A percentile compares a stretch with the other conserved stretches of the same genome.
These are phyloP conservation scores for Leccinum arenicola DNA, from an alignment of 768 basidiomycete species.

Conservation along the genomic window DNA sequence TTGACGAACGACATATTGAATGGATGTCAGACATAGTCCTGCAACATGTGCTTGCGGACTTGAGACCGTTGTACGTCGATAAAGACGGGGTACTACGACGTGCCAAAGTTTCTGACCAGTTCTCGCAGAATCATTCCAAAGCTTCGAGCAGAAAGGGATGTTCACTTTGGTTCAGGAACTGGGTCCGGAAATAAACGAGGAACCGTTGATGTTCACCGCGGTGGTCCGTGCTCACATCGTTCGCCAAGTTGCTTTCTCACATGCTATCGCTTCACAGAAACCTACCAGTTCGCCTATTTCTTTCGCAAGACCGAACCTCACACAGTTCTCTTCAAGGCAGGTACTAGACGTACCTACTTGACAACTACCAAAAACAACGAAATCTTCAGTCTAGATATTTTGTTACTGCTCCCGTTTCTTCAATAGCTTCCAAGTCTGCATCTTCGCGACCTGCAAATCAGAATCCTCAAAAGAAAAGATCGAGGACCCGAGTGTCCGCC, in stretches of 20 bases:
- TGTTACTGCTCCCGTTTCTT: constrained; percentile 28
- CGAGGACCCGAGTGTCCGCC: constrained; percentile 13
- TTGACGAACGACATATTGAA: constrained; percentile 81
- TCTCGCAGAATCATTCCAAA: constrained; percentile 61
- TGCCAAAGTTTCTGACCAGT: not conserved
- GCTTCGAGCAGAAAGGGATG: constrained; percentile 56
- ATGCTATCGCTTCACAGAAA: constrained; percentile 44
- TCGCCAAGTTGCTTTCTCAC: constrained; percentile 1
- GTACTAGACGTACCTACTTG: not conserved
- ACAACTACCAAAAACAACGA: not conserved
- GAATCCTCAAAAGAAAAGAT: constrained; percentile 18
- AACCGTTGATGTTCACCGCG: constrained; percentile 79
- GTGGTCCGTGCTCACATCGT: constrained; percentile 46
- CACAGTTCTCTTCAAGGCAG: constrained; percentile 79
- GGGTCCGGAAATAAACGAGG: constrained; percentile 56
- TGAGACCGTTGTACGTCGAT: constrained; percentile 61
- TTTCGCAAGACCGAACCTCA: constrained; percentile 80
- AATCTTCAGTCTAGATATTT: constrained; percentile 41
- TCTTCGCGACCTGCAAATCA: not conserved
- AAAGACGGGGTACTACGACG: not conserved
- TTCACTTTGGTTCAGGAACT: constrained; percentile 38
- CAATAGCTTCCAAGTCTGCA: constrained; percentile 18
- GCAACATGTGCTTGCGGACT: constrained; percentile 76
- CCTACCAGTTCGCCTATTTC: constrained; percentile 91
- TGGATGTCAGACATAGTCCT: constrained; percentile 89